Evolutionary conservation across 2,329 filamentous ascomycete species (phyloP).

Genomic region (Byssothecium circinans): DNA sequence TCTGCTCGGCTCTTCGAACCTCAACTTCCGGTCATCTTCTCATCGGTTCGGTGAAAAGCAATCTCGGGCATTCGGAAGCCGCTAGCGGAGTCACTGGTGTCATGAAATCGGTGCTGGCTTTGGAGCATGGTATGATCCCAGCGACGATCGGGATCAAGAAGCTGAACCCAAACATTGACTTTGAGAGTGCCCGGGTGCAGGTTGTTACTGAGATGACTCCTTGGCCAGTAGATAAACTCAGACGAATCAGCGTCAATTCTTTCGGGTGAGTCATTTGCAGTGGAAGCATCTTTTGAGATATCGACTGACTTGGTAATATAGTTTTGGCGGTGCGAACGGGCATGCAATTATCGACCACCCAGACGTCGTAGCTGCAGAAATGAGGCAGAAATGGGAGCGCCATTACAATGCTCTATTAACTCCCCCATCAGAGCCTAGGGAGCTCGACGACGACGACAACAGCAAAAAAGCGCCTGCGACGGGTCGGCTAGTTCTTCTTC

Average conservation of each 20-base stretch:
- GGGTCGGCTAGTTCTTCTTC: too few relatives aligned
- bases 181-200: slow-evolving; percentile 17
- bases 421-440: too few relatives aligned
- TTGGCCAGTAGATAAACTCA: slow-evolving; percentile 9
- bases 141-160: slow-evolving; percentile 21
- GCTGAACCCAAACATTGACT: slow-evolving; percentile 19
- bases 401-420: too few relatives aligned
- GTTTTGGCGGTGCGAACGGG: neutral
- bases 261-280: slow-evolving; percentile 20
- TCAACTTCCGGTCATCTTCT: slow-evolving; percentile 8
- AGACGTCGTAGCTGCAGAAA: too few relatives aligned
- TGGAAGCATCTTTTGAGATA: neutral
- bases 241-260: slow-evolving; percentile 12
- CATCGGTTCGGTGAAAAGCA: slow-evolving; percentile 33
- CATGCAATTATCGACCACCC: too few relatives aligned
- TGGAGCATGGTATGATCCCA: slow-evolving; percentile 30
- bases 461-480: too few relatives aligned
- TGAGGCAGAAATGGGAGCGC: too few relatives aligned
- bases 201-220: slow-evolving; percentile 13
- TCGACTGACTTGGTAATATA: slow-evolving; percentile 1
- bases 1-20: slow-evolving; percentile 3
- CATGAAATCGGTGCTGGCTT: slow-evolving; percentile 30
- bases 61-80: slow-evolving; percentile 38
- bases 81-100: slow-evolving; percentile 28
- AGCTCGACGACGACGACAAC: too few relatives aligned